These are phyloP conservation scores for Aspergillus sp. DNA, from an alignment of 2,329 filamentous ascomycete genomes.

Conservation along the genomic window DNA sequence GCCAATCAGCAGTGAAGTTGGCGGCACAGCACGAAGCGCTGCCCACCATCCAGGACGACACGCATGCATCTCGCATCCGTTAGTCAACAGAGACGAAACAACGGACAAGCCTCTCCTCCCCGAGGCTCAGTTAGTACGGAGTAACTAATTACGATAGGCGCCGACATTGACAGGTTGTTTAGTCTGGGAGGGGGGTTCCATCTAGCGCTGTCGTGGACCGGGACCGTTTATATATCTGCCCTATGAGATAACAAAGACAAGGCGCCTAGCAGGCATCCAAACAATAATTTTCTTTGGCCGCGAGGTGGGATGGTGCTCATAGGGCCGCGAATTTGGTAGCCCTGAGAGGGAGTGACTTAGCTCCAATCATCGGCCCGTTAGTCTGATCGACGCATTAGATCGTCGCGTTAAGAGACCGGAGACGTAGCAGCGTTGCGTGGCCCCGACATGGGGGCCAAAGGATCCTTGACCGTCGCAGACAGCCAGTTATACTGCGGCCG, in stretches of 20 bases:
- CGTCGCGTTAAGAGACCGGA: not conserved
- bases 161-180: not conserved
- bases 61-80: not conserved
- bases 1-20: not conserved
- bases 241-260: not conserved
- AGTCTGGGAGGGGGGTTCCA: not conserved
- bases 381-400: slow-evolving; percentile 4
- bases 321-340: not conserved
- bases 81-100: not conserved
- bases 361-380: slow-evolving; percentile 5
- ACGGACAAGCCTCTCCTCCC: not conserved
- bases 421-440: slow-evolving; percentile 8
- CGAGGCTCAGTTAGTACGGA: not conserved
- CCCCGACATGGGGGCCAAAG: slow-evolving; percentile 4
- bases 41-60: not conserved
- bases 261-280: not conserved
- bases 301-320: not conserved
- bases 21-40: slow-evolving; percentile 6
- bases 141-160: not conserved
- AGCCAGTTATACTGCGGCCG: not conserved
- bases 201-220: slow-evolving; percentile 1
- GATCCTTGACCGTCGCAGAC: not conserved
- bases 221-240: not conserved
- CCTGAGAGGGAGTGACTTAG: not conserved
- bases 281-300: not conserved